Conservation (phyloP, 495 filamentous ascomycete genomes). For the Elasticomyces elasticus region DNA sequence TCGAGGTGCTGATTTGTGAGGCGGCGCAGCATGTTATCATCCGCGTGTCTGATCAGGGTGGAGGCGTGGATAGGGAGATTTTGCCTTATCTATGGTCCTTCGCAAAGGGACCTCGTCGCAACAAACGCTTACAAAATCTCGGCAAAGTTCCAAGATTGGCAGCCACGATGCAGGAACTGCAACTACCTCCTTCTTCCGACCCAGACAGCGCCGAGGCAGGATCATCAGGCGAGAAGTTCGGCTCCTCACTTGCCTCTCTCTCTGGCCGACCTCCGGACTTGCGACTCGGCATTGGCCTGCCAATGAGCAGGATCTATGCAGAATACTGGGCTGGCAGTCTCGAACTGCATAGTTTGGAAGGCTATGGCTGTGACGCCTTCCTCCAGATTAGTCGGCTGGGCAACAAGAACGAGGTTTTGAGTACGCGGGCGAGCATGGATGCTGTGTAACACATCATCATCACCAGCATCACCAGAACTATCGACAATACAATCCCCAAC, state of each 20-base stretch:
- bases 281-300: slow-evolving; percentile 84
- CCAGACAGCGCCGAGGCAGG: not conserved
- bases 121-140: slow-evolving; percentile 67
- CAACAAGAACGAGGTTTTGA: slow-evolving; percentile 96
- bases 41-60: slow-evolving; percentile 88
- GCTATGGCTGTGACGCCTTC: slow-evolving; percentile 96
- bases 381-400: slow-evolving; percentile 93
- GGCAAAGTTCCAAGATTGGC: slow-evolving; percentile 83
- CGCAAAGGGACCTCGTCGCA: slow-evolving; percentile 72
- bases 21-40: slow-evolving; percentile 92
- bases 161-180: slow-evolving; percentile 85
- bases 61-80: slow-evolving; percentile 74
- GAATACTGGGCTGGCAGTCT: slow-evolving; percentile 97
- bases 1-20: slow-evolving; percentile 91
- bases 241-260: slow-evolving; percentile 61
- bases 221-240: slow-evolving; percentile 7
- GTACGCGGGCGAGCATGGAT: slow-evolving; percentile 78
- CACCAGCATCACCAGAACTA: not conserved
- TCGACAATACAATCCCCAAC: not conserved
- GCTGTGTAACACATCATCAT: slow-evolving; percentile 49
- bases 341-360: slow-evolving; percentile 86
- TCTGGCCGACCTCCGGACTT: slow-evolving; percentile 78
- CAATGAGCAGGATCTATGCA: slow-evolving; percentile 88
- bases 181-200: slow-evolving; percentile 10
- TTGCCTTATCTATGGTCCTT: slow-evolving; percentile 95